Conservation (phyloP, 345 rosid genomes). For the Acer yangbiense region DNA sequence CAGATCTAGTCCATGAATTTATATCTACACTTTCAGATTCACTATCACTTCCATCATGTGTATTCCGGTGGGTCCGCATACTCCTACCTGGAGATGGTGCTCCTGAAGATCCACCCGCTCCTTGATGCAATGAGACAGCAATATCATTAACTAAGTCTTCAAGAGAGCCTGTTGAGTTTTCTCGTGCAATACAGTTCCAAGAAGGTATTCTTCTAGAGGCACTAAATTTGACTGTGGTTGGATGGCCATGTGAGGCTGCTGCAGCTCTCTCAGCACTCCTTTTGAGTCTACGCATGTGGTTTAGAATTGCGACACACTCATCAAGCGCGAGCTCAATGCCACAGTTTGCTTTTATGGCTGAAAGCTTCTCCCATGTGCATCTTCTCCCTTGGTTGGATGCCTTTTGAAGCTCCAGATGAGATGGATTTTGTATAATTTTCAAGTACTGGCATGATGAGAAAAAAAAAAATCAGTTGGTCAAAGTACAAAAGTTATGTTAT, state of each 20-base stretch:
- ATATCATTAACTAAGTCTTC: constrained; percentile 60
- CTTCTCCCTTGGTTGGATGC: constrained; percentile 95
- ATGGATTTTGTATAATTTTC: constrained; percentile 87
- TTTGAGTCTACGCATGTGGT: constrained; percentile 95
- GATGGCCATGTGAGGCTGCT: constrained; percentile 66
- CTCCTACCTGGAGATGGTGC: constrained; percentile 48
- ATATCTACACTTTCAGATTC: constrained; percentile 75
- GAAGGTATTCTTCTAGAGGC: constrained; percentile 95
- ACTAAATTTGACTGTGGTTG: constrained; percentile 56
- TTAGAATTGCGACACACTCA: constrained; percentile 89
- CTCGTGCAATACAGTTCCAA: constrained; percentile 94
- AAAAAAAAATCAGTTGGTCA: neutral
- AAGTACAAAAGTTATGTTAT: neutral
- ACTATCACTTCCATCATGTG: constrained; percentile 82
- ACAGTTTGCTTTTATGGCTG: constrained; percentile 94
- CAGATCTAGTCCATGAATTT: constrained; percentile 92
- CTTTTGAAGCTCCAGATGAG: constrained; percentile 72
- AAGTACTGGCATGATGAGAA: constrained; percentile 50
- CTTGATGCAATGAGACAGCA: constrained; percentile 47
- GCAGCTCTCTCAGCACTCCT: constrained; percentile 96
- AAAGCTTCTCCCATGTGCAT: constrained; percentile 99
- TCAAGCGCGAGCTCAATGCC: constrained; percentile 98
- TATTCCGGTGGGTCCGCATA: constrained; percentile 34
- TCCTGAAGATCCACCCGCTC: constrained; percentile 42
- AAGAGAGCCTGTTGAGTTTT: constrained; percentile 91